Evolutionary conservation across 2,329 filamentous ascomycete genomes (phyloP), one percentile per base, ranked within the genome.

Genomic region (Verticillium dahliae): DNA sequence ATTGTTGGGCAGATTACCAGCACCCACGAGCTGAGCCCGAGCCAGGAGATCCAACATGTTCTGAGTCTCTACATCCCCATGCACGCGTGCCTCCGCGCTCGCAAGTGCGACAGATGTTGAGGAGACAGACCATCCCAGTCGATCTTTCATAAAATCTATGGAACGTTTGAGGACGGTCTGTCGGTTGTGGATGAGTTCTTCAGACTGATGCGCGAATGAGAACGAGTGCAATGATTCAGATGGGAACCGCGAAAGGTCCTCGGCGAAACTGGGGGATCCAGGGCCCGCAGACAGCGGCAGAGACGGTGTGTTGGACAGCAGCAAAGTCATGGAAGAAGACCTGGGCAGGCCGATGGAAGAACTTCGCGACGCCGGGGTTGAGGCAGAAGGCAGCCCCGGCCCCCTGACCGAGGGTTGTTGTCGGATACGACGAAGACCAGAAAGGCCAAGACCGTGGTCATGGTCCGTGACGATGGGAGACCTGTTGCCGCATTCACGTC

Each of bases 141-240:
- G 90, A 72, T 97, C 92, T 71, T 91, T 90, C 90, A 99, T 96
- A 71, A 98, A 97, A 74, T 98, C 95, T 71, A 97, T 89, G 9
- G 93, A 96, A 62, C 94, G 85, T 76, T 96, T 97, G 70, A 99
- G 75, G 38, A 97, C 90, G 79, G 92, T 96, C 73, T 98, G 93
- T 60, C 95, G 89, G 73, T 86, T 97, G 73, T 97, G 91, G 61
- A 98, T 82, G 65, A 92, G 87, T 65, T 98, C 94, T 71, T 97
- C 93, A 3, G 93, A 94, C 75, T 97, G 93, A 68, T 96, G 91
- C 50, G 95, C 92, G 74, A 99, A 99, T 13, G 94, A 98, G 78
- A 99, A 99, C 1, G 95, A 99, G 75, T 99, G 95, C 56, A 99
- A 80, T 6, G 95, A 99, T 73, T 99, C 95, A 68, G 91, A 92